A percentile compares a stretch with the other conserved stretches of the same genome.
Conservation (phyloP, 2,329 filamentous ascomycete species). For the Trichoderma sp. region DNA sequence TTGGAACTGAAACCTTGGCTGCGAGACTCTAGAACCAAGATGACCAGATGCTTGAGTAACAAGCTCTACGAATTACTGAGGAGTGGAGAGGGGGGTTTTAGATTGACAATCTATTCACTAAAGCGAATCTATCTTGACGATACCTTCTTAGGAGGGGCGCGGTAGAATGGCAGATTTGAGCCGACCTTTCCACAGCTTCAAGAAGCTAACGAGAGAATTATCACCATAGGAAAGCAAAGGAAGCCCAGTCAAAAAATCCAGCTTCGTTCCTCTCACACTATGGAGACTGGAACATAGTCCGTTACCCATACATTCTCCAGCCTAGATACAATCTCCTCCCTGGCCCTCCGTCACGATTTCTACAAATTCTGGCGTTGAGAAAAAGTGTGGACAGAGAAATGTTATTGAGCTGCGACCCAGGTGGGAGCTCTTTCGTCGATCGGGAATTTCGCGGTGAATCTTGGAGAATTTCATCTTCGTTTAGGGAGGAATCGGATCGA, state of each 20-base stretch:
- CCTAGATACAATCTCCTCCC: not conserved
- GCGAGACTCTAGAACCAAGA: not conserved
- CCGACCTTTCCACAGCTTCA: not conserved
- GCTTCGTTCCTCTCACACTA: fast-evolving
- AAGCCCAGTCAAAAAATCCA: not conserved
- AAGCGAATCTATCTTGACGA: not conserved
- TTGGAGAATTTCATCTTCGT: not conserved
- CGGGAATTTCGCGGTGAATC: not conserved
- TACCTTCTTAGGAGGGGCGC: not conserved
- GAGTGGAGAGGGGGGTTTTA: not conserved
- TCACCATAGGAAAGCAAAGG: not conserved
- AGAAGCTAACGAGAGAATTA: not conserved
- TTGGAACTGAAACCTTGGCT: not conserved
- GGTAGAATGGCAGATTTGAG: not conserved
- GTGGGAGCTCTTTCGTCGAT: not conserved
- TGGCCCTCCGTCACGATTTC: not conserved
- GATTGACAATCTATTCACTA: not conserved
- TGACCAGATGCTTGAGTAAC: not conserved
- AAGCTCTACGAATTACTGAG: not conserved
- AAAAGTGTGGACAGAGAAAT: not conserved
- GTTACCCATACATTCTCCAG: not conserved
- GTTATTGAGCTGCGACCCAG: not conserved
- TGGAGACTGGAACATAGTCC: not conserved
- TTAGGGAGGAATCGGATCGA: not conserved
- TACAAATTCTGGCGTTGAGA: not conserved